Conservation (phyloP, 441 rosid species). For the Adansonia gregorii region DNA sequence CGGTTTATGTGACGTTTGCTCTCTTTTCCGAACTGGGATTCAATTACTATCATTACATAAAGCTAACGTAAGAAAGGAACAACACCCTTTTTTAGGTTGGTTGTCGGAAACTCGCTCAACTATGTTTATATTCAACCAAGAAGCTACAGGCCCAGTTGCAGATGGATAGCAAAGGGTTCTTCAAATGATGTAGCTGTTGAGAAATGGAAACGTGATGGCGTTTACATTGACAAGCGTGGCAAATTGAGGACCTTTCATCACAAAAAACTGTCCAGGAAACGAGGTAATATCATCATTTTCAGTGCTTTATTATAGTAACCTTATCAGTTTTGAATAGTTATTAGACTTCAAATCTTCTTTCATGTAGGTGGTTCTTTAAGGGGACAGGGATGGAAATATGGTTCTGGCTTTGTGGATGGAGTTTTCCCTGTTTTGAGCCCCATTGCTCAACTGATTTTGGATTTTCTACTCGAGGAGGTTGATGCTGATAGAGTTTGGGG, state of each 20-base stretch:
- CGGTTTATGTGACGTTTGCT: conserved; percentile 8
- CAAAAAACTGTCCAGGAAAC: conserved; percentile 73
- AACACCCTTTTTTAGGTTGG: conserved; percentile 46
- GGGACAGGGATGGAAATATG: conserved; percentile 92
- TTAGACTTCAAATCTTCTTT: neutral
- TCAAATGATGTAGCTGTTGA: conserved; percentile 43
- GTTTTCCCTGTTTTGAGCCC: conserved; percentile 87
- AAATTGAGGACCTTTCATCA: conserved; percentile 58
- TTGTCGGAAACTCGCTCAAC: conserved; percentile 44
- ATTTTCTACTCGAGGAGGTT: conserved; percentile 53
- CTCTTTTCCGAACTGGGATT: conserved; percentile 19
- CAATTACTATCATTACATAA: neutral
- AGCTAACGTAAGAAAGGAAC: neutral
- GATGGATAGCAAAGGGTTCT: conserved; percentile 43
- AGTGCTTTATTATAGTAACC: neutral
- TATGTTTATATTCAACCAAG: conserved; percentile 40
- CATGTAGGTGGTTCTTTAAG: conserved; percentile 78
- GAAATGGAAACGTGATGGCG: conserved; percentile 55
- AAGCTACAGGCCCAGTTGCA: conserved; percentile 35
- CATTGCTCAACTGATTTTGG: conserved; percentile 66
- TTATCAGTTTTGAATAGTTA: neutral
- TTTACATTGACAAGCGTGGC: conserved; percentile 70
- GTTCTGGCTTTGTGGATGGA: conserved; percentile 93
- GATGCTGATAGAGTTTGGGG: conserved; percentile 53
- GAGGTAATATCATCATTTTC: conserved; percentile 43